Conservation (phyloP, 192 early-diverging fungal genomes). For the Entomortierella lignicola region DNA sequence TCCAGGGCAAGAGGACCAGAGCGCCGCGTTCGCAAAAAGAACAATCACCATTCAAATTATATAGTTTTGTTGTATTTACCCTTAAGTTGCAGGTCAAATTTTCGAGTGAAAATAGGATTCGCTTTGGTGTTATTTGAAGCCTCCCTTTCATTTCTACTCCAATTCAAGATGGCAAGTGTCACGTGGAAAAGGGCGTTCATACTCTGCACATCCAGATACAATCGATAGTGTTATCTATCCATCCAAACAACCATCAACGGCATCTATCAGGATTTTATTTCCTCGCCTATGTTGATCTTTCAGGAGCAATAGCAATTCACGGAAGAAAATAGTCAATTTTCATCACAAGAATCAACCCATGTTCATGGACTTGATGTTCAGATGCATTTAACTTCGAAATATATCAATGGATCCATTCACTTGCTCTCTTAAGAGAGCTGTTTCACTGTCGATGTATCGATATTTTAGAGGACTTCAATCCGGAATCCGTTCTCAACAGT, state of each 20-base stretch:
- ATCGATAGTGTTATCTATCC: slow-evolving; percentile 16
- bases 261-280: neutral
- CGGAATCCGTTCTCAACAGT: too few species aligned
- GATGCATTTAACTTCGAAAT: too few species aligned
- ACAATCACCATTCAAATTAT: too few species aligned
- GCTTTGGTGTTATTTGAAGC: neutral
- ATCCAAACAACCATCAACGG: slow-evolving; percentile 7
- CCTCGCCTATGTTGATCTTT: neutral
- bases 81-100: neutral
- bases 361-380: too few species aligned
- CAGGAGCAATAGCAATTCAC: neutral
- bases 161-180: slow-evolving; percentile 52
- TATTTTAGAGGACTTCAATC: too few species aligned
- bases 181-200: slow-evolving; percentile 10
- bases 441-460: too few species aligned
- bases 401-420: too few species aligned
- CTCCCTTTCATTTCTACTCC: slow-evolving; percentile 47
- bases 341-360: neutral
- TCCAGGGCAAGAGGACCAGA: slow-evolving; percentile 25
- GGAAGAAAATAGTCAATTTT: neutral
- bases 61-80: too few species aligned
- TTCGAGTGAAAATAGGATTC: neutral
- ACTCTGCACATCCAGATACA: slow-evolving; percentile 4
- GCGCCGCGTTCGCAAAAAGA: slow-evolving; percentile 8
- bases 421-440: too few species aligned